Conservation (phyloP, 768 basidiomycete species). For the Kwoniella europaea region DNA sequence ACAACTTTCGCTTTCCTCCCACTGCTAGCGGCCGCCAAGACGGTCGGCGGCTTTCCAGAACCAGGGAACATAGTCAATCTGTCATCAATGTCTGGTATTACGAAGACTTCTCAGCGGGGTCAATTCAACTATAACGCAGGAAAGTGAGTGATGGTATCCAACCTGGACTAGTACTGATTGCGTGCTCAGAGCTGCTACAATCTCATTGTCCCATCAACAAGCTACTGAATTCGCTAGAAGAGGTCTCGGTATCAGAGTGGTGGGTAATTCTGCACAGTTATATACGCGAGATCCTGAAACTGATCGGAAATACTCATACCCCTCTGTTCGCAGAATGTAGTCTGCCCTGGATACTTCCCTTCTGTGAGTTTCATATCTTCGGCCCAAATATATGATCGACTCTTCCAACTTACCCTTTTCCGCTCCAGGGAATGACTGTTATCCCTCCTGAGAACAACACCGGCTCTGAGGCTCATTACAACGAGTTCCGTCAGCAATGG, state of each 20-base stretch:
- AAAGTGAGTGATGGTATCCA: slow-evolving; percentile 48
- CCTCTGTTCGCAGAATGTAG: slow-evolving; percentile 27
- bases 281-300: neutral
- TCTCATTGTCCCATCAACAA: slow-evolving; percentile 41
- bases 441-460: slow-evolving; percentile 29
- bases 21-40: slow-evolving; percentile 71
- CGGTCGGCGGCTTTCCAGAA: slow-evolving; percentile 59
- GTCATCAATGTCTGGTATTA: slow-evolving; percentile 62
- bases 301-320: neutral
- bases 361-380: slow-evolving; percentile 29
- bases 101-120: slow-evolving; percentile 59
- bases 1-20: slow-evolving; percentile 81
- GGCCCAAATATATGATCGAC: slow-evolving; percentile 14
- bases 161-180: neutral
- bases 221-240: slow-evolving; percentile 51
- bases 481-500: slow-evolving; percentile 33
- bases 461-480: slow-evolving; percentile 14
- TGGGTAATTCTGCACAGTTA: neutral
- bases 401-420: slow-evolving; percentile 2
- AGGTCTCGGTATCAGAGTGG: slow-evolving; percentile 43
- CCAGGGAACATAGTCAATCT: slow-evolving; percentile 62
- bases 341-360: slow-evolving; percentile 54
- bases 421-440: slow-evolving; percentile 36
- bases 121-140: slow-evolving; percentile 63
- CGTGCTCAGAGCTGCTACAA: slow-evolving; percentile 45